Percentiles rank a stretch among this genome's conserved stretches.
Conservation (phyloP, 2,329 filamentous ascomycete species). For the Penicillium concentricum region DNA sequence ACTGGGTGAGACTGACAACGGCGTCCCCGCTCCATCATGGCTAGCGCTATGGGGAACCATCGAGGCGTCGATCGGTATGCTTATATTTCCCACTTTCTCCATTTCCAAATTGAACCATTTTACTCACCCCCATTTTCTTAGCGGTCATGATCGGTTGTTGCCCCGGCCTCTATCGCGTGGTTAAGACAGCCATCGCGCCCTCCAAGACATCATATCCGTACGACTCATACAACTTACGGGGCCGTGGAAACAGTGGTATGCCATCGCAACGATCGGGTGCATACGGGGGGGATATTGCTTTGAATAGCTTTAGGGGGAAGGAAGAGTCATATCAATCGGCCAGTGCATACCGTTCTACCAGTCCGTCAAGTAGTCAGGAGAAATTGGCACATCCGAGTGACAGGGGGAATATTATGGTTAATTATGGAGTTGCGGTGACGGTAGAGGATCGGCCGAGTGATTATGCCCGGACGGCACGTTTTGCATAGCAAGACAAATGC, state of each 20-base stretch:
- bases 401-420: slow-evolving; percentile 13
- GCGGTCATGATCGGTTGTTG: slow-evolving; percentile 24
- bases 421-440: slow-evolving; percentile 13
- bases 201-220: slow-evolving; percentile 11
- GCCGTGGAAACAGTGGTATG: slow-evolving; percentile 3
- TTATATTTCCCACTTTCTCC: background rate
- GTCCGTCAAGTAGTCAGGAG: slow-evolving; percentile 17
- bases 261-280: slow-evolving; percentile 3
- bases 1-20: slow-evolving; percentile 30
- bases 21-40: slow-evolving; percentile 35
- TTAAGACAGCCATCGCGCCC: slow-evolving; percentile 12
- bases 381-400: slow-evolving; percentile 8
- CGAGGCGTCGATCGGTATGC: slow-evolving; percentile 36
- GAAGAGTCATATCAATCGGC: slow-evolving; percentile 5
- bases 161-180: slow-evolving; percentile 17
- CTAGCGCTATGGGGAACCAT: slow-evolving; percentile 39
- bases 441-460: slow-evolving; percentile 25
- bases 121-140: background rate
- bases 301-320: slow-evolving; percentile 3
- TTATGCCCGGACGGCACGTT: background rate
- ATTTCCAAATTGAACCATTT: background rate
- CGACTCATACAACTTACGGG: slow-evolving; percentile 7
- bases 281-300: background rate
- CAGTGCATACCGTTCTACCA: slow-evolving; percentile 7
- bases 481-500: background rate